Evolutionary conservation across 768 basidiomycete species (phyloP), one percentile per base, ranked within the genome.

Genomic region (Collybia mongolica): DNA sequence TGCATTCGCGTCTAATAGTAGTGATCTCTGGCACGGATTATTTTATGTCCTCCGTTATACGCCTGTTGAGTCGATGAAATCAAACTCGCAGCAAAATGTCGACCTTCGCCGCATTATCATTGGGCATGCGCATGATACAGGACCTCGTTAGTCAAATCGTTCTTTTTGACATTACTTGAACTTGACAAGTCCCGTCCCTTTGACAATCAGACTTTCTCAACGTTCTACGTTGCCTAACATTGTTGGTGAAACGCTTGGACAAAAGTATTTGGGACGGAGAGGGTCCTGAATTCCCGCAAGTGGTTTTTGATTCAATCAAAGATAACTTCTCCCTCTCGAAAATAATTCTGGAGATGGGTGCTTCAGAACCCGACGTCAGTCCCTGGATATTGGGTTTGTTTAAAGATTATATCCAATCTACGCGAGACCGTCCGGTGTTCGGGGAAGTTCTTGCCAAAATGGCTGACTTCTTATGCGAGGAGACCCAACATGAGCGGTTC

Each of bases 281-380:
- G 55, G 78, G 79, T 1, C 72, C 81, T 4, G 85, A 90, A 58
- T 90, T 85, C 60, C 86, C 93, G 2, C 80, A 84, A 56, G 76
- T 88, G 29, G 78, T 93, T 6, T 86, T 96, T 58, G 91, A 90
- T 60, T 79, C 86, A 12, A 79, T 98, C 60, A 89, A 88, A 63
- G 85, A 91, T 61, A 98, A 96, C 63, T 63, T 72, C 2, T 71
- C 74, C 5, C 86, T 80, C 60, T 60, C 70, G 28, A 64, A 73
- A 24, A 65, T 80, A 37, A 55, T 90, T 11, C 70, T 72, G 47
- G 66, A 63, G 3, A 52, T 62, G 9, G 60, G 60, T 39, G 54
- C 65, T 7, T 56, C 63, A 20, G 63, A 63, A 6, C 70, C 74
- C 20, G 32, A 32, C 11, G 7, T 32, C 7, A 61, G 64, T 28